phyloP scores from a whole-genome alignment of 2,329 filamentous ascomycete genomes.

The Alternaria longipes region DNA sequence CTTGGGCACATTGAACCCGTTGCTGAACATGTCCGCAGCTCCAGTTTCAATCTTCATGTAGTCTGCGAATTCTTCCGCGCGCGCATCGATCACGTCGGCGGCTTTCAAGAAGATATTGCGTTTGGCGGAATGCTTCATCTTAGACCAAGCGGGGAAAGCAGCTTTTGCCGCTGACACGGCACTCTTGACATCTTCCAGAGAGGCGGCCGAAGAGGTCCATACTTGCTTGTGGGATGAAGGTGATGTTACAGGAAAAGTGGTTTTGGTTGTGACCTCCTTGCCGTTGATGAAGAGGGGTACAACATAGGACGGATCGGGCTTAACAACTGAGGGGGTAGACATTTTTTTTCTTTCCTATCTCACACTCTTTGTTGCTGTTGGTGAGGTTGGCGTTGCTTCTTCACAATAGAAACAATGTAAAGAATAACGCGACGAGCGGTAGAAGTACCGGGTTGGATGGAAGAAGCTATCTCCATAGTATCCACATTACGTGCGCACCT shows the following conservation, averaged over 20 bases:
- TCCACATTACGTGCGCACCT: neutral
- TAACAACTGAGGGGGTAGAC: slow-evolving; percentile 9
- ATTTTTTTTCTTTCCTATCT: slow-evolving; percentile 9
- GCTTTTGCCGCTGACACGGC: slow-evolving; percentile 69
- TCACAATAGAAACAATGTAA: neutral
- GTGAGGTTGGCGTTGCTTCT: neutral
- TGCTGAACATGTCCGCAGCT: slow-evolving; percentile 51
- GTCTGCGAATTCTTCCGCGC: slow-evolving; percentile 67
- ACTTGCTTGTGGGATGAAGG: slow-evolving; percentile 64
- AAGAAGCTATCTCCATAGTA: neutral
- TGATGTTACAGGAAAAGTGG: slow-evolving; percentile 65
- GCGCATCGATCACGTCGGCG: slow-evolving; percentile 68
- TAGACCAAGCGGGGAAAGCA: slow-evolving; percentile 75
- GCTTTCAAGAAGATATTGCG: slow-evolving; percentile 76
- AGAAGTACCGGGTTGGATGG: neutral
- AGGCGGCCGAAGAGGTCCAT: slow-evolving; percentile 66
- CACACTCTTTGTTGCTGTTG: neutral
- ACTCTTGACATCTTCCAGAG: slow-evolving; percentile 63
- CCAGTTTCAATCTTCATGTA: slow-evolving; percentile 70
- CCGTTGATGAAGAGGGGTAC: slow-evolving; percentile 61
- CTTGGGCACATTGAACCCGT: slow-evolving; percentile 53
- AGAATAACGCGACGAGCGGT: neutral
- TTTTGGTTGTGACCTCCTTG: slow-evolving; percentile 57
- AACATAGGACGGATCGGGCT: slow-evolving; percentile 38
- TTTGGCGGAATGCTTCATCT: slow-evolving; percentile 66